Evolutionary conservation across 495 filamentous ascomycete species (phyloP), one percentile per base, ranked within the genome.

Genomic region (Aspergillus egyptiacus): DNA sequence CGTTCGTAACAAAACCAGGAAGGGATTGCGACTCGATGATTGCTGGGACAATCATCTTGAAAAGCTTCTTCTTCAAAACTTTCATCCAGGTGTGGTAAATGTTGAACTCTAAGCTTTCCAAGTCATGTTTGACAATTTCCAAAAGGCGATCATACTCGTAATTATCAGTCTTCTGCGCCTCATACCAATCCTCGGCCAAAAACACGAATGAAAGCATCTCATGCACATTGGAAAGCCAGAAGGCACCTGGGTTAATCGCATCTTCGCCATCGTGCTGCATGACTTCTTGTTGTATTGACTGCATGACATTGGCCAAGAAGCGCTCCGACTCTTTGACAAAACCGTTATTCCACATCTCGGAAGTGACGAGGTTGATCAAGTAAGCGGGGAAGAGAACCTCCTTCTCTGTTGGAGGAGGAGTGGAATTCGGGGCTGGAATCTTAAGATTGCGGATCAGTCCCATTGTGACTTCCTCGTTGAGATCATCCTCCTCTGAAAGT

Each of bases 61-160:
- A 86, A 38, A 99, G 77, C 69, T 94, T 95, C 77, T 95, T 95
- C 77, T 99, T 99, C 60, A 99, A 76, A 34, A 96, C 90, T 75
- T 99, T 99, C 93, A 99, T 99, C 93, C 93, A 99, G 9, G 93
- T 99, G 69, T 99, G 94, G 68, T 99, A 99, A 63, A 99, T 97
- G 73, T 99, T 99, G 79, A 99, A 99, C 69, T 99, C 93, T 35
- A 99, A 73, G 67, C 88, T 95, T 72, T 99, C 93, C 41, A 99
- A 75, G 58, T 99, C 93, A 59, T 97, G 93, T 77, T 99, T 99
- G 53, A 97, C 93, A 61, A 99, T 97, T 63, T 99, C 93, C 59
- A 99, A 70, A 25, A 99, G 76, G 53, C 94, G 86, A 70, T 99
- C 94, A 57, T 99, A 99, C 71, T 97, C 93, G 66, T 91, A 96